Conservation (phyloP, 306 rosid genomes). For the Medicago ruthenica region DNA sequence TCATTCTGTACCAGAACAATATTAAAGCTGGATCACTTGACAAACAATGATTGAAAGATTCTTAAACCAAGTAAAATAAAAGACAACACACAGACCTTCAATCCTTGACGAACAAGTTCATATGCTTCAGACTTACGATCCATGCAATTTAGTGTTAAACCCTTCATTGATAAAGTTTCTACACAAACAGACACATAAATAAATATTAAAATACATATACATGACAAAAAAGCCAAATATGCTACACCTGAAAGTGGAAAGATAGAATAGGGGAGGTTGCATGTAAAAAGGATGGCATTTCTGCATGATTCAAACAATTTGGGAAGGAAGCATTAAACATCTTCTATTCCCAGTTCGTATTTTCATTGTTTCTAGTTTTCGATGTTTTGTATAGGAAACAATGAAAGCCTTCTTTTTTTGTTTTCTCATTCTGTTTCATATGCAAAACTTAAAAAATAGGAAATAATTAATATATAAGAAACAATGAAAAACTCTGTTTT, state of each 20-base stretch:
- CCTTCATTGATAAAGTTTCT: conserved; percentile 99
- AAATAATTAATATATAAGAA: not conserved
- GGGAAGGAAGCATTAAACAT: conserved; percentile 6
- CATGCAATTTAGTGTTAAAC: conserved; percentile 94
- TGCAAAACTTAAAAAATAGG: not conserved
- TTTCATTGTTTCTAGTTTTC: conserved; percentile 1
- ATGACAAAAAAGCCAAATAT: conserved; percentile 10
- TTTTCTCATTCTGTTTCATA: not conserved
- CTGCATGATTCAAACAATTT: conserved; percentile 28
- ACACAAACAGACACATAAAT: conserved; percentile 35
- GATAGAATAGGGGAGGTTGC: not conserved
- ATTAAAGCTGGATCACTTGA: conserved; percentile 33
- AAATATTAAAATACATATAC: not conserved
- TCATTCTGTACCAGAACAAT: conserved; percentile 78
- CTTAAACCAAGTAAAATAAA: conserved; percentile 23
- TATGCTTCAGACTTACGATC: conserved; percentile 96
- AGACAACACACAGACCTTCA: conserved; percentile 66
- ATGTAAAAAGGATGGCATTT: not conserved
- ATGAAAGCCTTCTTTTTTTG: not conserved
- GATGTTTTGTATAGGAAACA: not conserved
- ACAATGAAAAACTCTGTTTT: not conserved
- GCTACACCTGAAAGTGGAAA: conserved; percentile 16
- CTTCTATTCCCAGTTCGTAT: not conserved
- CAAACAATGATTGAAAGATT: conserved; percentile 30
- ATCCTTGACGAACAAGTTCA: conserved; percentile 87